These are phyloP conservation scores for Moesziomyces sp. DNA, from an alignment of 1,284 basidiomycete species.

Conservation along the genomic window DNA sequence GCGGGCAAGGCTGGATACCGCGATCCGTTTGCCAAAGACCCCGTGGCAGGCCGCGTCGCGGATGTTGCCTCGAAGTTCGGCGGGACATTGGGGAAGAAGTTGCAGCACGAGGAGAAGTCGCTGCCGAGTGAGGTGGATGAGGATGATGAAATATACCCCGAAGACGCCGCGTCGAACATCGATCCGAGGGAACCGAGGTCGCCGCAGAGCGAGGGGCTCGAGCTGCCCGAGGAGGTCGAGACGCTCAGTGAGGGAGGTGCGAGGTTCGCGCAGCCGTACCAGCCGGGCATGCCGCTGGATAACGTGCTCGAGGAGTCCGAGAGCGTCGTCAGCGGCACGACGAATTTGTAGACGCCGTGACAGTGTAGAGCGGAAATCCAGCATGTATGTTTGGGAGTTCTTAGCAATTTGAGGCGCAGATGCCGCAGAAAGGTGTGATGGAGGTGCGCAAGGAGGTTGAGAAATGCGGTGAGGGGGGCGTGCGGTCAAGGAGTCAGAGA, in stretches of 20 bases:
- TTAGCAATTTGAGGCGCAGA: no score
- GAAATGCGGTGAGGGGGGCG: no score
- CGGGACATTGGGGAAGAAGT: slow-evolving; percentile 10
- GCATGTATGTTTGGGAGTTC: no score
- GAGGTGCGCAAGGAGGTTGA: no score
- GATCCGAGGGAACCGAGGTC: slow-evolving; percentile 4
- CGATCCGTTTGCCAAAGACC: slow-evolving; percentile 57
- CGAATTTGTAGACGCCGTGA: background rate
- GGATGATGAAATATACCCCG: slow-evolving; percentile 56
- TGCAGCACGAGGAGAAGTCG: slow-evolving; percentile 7
- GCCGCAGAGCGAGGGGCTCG: background rate
- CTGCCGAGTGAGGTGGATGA: slow-evolving; percentile 15
- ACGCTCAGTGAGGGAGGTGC: background rate
- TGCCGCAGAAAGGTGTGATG: no score
- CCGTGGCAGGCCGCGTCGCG: slow-evolving; percentile 52
- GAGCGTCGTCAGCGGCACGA: slow-evolving; percentile 46
- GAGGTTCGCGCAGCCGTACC: slow-evolving; percentile 50
- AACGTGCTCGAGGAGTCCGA: slow-evolving; percentile 60
- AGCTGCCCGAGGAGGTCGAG: background rate
- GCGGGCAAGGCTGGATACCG: slow-evolving; percentile 6
- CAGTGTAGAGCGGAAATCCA: no score
- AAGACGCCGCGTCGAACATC: slow-evolving; percentile 57
- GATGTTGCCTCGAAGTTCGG: slow-evolving; percentile 53
- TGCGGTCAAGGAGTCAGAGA: no score
- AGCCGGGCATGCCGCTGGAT: slow-evolving; percentile 61